Percentiles rank a stretch among this genome's conserved stretches.
Evolutionary conservation across 176 grass and related monocot species (phyloP).

Genomic region (Tillandsia fasciculata): DNA sequence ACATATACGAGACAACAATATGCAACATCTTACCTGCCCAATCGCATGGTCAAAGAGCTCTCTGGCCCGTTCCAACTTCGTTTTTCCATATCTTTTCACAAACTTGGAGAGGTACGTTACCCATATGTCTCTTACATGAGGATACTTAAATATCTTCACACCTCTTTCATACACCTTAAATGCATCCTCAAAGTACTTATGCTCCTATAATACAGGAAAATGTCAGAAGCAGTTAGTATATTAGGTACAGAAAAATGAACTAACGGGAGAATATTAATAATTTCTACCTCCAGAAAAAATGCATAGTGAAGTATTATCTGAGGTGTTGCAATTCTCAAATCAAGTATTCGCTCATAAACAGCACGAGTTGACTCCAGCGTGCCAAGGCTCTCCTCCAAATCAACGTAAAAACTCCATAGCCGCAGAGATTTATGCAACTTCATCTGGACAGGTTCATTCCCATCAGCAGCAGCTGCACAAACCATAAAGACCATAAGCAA

Average conservation of each 20-base stretch:
- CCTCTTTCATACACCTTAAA: slow-evolving; percentile 90
- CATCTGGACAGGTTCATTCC: slow-evolving; percentile 65
- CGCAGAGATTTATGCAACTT: slow-evolving; percentile 76
- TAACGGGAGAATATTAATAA: not conserved
- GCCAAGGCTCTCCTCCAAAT: slow-evolving; percentile 76
- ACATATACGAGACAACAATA: not conserved
- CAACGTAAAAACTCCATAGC: slow-evolving; percentile 87
- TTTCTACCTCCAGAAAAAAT: slow-evolving; percentile 57
- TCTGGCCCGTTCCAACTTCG: slow-evolving; percentile 68
- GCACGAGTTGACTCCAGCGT: slow-evolving; percentile 56
- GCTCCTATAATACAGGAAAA: slow-evolving; percentile 36
- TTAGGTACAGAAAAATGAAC: slow-evolving; percentile 9
- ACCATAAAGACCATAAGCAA: slow-evolving; percentile 9
- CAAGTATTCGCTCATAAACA: slow-evolving; percentile 80
- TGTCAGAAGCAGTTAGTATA: not conserved
- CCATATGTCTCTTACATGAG: slow-evolving; percentile 78
- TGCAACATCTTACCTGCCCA: slow-evolving; percentile 32
- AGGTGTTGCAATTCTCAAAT: slow-evolving; percentile 72
- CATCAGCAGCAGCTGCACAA: slow-evolving; percentile 64
- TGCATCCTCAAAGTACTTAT: slow-evolving; percentile 83
- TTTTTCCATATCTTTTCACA: slow-evolving; percentile 57
- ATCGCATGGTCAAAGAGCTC: slow-evolving; percentile 75
- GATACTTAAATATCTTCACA: slow-evolving; percentile 86
- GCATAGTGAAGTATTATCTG: slow-evolving; percentile 88
- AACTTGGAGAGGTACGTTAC: slow-evolving; percentile 77